A percentile compares a stretch with the other conserved stretches of the same genome.
Conservation (phyloP, 2,329 filamentous ascomycete species). For the Aspergillus tamarii region DNA sequence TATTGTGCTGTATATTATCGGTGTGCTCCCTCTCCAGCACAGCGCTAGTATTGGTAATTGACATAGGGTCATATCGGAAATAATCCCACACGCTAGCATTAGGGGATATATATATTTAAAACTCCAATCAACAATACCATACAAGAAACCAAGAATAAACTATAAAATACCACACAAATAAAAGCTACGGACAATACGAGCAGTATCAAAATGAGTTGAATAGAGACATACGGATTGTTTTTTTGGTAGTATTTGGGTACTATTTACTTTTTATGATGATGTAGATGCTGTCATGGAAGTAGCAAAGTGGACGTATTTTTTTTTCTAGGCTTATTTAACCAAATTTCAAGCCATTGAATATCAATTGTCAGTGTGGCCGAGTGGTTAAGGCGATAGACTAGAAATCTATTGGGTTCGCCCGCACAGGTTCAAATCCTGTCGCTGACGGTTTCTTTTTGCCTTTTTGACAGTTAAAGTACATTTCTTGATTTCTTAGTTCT, state of each 20-base stretch:
- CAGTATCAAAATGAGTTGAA: background rate
- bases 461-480: no score
- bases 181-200: background rate
- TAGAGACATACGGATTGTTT: background rate
- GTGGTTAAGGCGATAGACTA: background rate
- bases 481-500: no score
- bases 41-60: no score
- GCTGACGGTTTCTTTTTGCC: no score
- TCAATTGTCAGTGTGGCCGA: background rate
- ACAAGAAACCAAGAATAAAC: background rate
- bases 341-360: fast-evolving
- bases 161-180: background rate
- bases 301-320: no score
- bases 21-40: no score
- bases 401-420: background rate
- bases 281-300: no score
- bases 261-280: background rate
- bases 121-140: background rate
- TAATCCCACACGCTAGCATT: no score
- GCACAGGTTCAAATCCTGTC: background rate
- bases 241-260: background rate
- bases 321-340: background rate
- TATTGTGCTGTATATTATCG: no score
- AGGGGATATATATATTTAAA: no score
- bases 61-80: no score